A percentile compares a stretch with the other conserved stretches of the same genome.
Conservation (phyloP, 2,329 filamentous ascomycete genomes). For the Scedosporium apiospermum region DNA sequence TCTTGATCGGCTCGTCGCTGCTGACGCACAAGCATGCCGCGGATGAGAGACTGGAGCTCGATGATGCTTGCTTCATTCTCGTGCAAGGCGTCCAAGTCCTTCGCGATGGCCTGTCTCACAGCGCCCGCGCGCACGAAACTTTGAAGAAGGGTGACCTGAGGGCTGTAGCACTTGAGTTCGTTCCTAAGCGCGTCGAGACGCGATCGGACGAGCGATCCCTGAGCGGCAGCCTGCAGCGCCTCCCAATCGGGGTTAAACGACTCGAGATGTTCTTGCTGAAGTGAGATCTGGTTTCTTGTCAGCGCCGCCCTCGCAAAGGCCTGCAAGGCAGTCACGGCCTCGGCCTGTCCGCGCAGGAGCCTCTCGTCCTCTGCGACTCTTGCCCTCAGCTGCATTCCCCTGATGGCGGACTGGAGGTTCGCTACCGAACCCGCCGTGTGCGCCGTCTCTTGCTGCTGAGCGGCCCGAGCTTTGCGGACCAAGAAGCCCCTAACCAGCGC, state of each 20-base stretch:
- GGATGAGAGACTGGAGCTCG: conserved; percentile 47
- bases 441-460: conserved; percentile 46
- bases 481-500: conserved; percentile 59
- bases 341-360: conserved; percentile 40
- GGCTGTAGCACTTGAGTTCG: conserved; percentile 35
- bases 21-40: conserved; percentile 51
- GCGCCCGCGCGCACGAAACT: conserved; percentile 43
- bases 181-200: conserved; percentile 32
- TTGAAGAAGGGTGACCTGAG: conserved; percentile 39
- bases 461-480: conserved; percentile 45
- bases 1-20: conserved; percentile 38
- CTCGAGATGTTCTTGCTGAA: conserved; percentile 41
- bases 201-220: conserved; percentile 39
- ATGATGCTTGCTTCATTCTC: conserved; percentile 35
- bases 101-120: conserved; percentile 39
- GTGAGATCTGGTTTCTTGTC: conserved; percentile 42
- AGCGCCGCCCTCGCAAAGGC: conserved; percentile 55
- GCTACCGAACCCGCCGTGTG: conserved; percentile 41
- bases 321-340: conserved; percentile 49
- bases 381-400: conserved; percentile 56
- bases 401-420: conserved; percentile 55
- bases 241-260: conserved; percentile 40
- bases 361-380: conserved; percentile 43
- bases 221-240: conserved; percentile 28
- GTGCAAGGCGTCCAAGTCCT: conserved; percentile 37